Evolutionary conservation across 2,329 filamentous ascomycete genomes (phyloP).

Genomic region (Talaromyces sp.): DNA sequence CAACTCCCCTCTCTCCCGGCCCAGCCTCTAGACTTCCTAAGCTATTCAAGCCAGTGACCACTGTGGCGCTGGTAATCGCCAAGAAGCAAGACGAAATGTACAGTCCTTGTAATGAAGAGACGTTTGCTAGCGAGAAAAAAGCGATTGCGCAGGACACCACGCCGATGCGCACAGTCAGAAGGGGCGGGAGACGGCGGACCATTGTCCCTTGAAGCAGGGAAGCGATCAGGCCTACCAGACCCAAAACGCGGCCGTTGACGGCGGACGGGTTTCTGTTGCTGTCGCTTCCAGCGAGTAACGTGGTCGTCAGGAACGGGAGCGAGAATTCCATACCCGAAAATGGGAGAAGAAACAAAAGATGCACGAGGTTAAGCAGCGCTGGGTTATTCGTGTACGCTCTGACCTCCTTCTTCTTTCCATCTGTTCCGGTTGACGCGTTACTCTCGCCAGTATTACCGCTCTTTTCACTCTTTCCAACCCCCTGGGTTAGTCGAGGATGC

Average conservation of each 20-base stretch:
- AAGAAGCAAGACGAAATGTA: constrained; percentile 81
- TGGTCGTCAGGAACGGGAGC: constrained; percentile 94
- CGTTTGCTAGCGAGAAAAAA: constrained; percentile 72
- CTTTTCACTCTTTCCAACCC: constrained; percentile 33
- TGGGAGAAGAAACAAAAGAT: constrained; percentile 89
- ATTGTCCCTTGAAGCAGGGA: constrained; percentile 92
- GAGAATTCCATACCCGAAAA: constrained; percentile 99
- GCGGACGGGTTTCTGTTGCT: constrained; percentile 52
- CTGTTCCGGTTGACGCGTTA: constrained; percentile 13
- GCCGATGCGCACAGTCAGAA: constrained; percentile 75
- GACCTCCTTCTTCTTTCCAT: constrained; percentile 27
- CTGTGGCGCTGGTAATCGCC: constrained; percentile 87
- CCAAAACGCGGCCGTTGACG: constrained; percentile 79
- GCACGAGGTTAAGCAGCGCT: constrained; percentile 73
- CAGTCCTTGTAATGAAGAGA: constrained; percentile 65
- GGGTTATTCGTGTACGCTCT: constrained; percentile 74
- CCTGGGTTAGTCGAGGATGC: constrained; percentile 51
- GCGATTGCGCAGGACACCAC: constrained; percentile 72
- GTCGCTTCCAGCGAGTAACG: constrained; percentile 66
- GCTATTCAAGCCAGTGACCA: constrained; percentile 90
- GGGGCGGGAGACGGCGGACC: constrained; percentile 76
- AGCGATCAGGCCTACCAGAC: constrained; percentile 86
- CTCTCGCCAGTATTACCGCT: constrained; percentile 19
- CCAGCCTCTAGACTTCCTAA: constrained; percentile 85
- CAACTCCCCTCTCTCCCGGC: constrained; percentile 75